Evolutionary conservation across 1,284 basidiomycete species (phyloP), one percentile per base, ranked within the genome.

Genomic region (Neonothopanus nambi): DNA sequence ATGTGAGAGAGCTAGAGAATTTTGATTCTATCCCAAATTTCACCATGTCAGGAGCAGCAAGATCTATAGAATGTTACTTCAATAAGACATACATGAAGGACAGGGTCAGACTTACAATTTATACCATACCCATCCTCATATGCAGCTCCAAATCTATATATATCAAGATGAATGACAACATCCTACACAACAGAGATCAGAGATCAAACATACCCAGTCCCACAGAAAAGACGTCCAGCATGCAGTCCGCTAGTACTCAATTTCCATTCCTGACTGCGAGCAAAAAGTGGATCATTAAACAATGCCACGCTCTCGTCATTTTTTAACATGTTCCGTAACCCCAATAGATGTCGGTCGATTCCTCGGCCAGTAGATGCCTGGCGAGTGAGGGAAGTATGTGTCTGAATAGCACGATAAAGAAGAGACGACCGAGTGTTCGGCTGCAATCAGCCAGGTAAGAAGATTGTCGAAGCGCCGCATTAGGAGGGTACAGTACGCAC

Each of bases 1-100:
- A 91, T 23, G 93, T 95, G 33, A 73, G 67, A 5, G 78, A 66
- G 62, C 78, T 85, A 7, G 89, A 89, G 60, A 80, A 74, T 70
- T 98, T 98, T 52, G 89, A 91, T 72, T 98, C 95, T 65, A 98
- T 87, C 2, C 96, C 96, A 72, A 98, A 96, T 72, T 95, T 97
- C 71, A 98, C 81, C 58, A 87, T 74, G 51, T 87, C 75, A 13
- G 87, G 82, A 15, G 88, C 93, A 54, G 91, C 84, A 57, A 98
- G 80, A 70, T 98, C 93, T 95, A 58, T 28, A 51, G 11, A 42
- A 21, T 36, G 54, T 49, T 37, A 50, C 9, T 33, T 33, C 8
- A 8, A 11, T 33, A 13, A 33, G 9, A 13, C 9, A 33, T 33
- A 33, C 8, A 33, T 33, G 33, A 47, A 42, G 13, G 33, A 18